Evolutionary conservation across 129 eudicot species (phyloP).

Genomic region (Tagetes patula): DNA sequence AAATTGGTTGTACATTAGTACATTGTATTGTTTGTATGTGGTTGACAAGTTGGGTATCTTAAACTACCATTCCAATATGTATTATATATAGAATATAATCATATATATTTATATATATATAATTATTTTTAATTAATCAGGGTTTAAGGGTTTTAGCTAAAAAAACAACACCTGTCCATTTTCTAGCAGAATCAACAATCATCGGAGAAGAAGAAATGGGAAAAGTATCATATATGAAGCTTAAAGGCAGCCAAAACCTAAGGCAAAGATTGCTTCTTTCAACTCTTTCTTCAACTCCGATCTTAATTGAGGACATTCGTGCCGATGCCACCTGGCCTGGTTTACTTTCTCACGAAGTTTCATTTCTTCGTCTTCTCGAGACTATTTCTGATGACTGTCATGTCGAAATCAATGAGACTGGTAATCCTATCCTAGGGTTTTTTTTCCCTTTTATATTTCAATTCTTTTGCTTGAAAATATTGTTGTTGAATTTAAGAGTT

Average conservation of each 20-base stretch:
- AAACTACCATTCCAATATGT: no score
- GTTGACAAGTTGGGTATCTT: no score
- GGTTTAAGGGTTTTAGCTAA: no score
- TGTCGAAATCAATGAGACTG: constrained; percentile 87
- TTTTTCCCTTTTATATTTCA: neutral
- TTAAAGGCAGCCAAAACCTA: constrained; percentile 73
- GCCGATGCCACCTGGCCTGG: constrained; percentile 77
- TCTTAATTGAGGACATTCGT: constrained; percentile 82
- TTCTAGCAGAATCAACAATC: neutral
- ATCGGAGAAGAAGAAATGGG: constrained; percentile 38
- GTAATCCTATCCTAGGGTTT: constrained; percentile 36
- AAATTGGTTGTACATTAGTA: no score
- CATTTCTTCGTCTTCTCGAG: constrained; percentile 79
- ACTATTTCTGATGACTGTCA: constrained; percentile 68
- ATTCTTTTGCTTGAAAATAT: no score
- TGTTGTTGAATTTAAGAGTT: no score
- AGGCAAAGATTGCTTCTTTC: constrained; percentile 63
- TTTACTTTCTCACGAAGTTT: constrained; percentile 78
- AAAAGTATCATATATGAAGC: constrained; percentile 58
- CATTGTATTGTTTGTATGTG: no score
- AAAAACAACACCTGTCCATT: no score
- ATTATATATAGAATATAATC: no score
- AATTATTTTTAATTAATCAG: no score
- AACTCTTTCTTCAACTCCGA: constrained; percentile 71
- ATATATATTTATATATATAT: no score